Percentiles rank a stretch among this genome's conserved stretches.
These are phyloP conservation scores for Lepiota subincarnata DNA, from an alignment of 768 basidiomycete species.

Conservation along the genomic window DNA sequence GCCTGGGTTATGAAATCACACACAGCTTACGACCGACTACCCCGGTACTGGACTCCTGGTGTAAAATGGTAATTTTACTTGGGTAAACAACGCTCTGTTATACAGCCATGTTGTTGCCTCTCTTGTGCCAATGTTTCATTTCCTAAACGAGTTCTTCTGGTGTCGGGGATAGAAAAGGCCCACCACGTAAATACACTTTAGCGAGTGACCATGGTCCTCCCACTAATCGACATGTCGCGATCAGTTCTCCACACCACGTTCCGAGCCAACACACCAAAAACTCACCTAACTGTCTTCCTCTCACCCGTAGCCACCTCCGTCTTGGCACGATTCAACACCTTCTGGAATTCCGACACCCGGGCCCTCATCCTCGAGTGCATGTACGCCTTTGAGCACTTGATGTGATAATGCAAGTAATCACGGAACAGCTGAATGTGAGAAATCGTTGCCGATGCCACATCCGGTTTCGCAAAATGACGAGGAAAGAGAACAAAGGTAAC, in stretches of 20 bases:
- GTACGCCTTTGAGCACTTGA: constrained; percentile 98
- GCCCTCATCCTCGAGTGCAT: constrained; percentile 98
- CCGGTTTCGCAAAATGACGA: constrained; percentile 80
- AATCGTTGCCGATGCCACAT: constrained; percentile 72
- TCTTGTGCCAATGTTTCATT: too few relatives aligned
- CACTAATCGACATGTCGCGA: constrained; percentile 29
- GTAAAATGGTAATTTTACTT: too few relatives aligned
- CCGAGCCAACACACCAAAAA: constrained; percentile 13
- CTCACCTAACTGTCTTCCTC: constrained; percentile 88
- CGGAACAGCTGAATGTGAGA: constrained; percentile 96
- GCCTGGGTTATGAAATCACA: too few relatives aligned
- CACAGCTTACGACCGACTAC: too few relatives aligned
- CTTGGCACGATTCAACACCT: constrained; percentile 94
- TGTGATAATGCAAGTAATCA: constrained; percentile 99
- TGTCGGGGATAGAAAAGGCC: background rate
- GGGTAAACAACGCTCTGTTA: too few relatives aligned
- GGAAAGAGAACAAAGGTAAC: constrained; percentile 98
- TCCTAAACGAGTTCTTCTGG: background rate
- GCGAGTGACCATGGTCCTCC: constrained; percentile 53
- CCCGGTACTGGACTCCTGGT: too few relatives aligned
- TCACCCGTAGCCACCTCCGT: constrained; percentile 80
- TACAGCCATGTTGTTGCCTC: too few relatives aligned
- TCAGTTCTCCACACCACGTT: constrained; percentile 11
- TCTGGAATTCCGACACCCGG: constrained; percentile 93
- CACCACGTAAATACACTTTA: constrained; percentile 22